phyloP scores from a whole-genome alignment of 2,329 filamentous ascomycete species.

The Aspergillus ibericus region DNA sequence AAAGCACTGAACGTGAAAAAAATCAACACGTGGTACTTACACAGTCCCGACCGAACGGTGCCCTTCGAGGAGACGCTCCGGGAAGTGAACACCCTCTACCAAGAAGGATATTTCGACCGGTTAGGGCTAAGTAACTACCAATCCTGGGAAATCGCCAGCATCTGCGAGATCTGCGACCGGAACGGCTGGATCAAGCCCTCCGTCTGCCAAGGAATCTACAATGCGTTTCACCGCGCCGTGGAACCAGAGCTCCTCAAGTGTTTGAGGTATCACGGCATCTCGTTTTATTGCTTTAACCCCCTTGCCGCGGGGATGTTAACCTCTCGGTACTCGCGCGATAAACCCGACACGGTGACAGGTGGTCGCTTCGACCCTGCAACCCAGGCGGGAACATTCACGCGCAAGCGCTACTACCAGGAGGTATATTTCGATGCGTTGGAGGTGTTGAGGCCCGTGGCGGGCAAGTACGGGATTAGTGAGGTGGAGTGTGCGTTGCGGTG shows the following conservation, averaged over 20 bases:
- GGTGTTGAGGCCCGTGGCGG: conserved; percentile 35
- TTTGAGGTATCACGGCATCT: conserved; percentile 44
- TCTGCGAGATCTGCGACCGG: conserved; percentile 46
- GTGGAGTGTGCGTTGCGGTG: conserved; percentile 48
- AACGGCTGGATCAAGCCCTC: conserved; percentile 46
- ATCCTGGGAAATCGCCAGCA: conserved; percentile 49
- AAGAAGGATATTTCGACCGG: conserved; percentile 46
- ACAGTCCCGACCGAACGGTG: conserved; percentile 50
- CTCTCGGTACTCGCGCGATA: conserved; percentile 35
- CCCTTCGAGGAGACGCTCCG: conserved; percentile 49
- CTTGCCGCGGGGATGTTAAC: conserved; percentile 50
- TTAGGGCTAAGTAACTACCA: conserved; percentile 50
- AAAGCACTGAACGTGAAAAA: conserved; percentile 41
- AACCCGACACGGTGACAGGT: conserved; percentile 5
- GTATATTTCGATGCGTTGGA: conserved; percentile 47
- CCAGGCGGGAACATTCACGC: conserved; percentile 40
- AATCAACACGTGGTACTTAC: conserved; percentile 50
- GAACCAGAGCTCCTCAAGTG: conserved; percentile 46
- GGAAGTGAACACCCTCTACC: conserved; percentile 48
- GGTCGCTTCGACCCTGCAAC: conserved; percentile 37
- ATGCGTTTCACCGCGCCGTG: conserved; percentile 38
- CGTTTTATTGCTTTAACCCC: conserved; percentile 44
- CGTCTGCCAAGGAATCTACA: conserved; percentile 51
- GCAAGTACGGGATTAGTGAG: conserved; percentile 44
- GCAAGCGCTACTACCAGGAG: conserved; percentile 44